Base-by-base conservation (phyloP, 2,329 filamentous ascomycete species). In the Beauveria medogensis region DNA sequence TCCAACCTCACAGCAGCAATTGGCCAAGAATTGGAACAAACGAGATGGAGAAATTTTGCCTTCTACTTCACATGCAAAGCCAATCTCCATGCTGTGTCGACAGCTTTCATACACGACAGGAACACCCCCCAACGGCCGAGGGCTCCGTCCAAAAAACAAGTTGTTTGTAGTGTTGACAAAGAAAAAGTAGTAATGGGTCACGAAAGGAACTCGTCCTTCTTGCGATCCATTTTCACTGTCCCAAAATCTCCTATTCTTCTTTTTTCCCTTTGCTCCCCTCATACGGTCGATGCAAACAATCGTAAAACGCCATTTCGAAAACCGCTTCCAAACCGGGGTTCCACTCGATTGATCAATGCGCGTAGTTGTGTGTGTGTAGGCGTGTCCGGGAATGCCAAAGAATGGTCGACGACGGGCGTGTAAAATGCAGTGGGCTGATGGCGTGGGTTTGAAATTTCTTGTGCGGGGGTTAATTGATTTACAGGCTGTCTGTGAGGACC, bases 401-500 rank as follows among this genome's bases (percentile, higher is more conserved):
- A 28, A 43, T 43, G 47, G 37, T 22, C 24, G 37, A 37, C 7
- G 44, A 30, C 7, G 22, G 55, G 56, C 47, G 56, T n/a, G 26
- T 52, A 44, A 56, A 30, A 53, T 59, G 56, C 48, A 59, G 16
- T 52, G 37, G 48, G 56, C 26, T 51, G 5, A 34, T 52, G 56
- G 56, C 26, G 47, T 52, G 12, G 37, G 18, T 53, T 30, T n/a
- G 3, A 8, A 48, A 26, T 20, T 44, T 34, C 24, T 20, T 24
- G 24, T 18, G 30, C 30, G 24, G 24, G 16, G 34, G 14, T 20
- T 26, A 2, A 16, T 37, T 48, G 26, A 55, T 92, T 90, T 96
- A 99, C 90, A 99, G 83, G 78, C 89, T 84, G 80, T 99, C 94
- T 70, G 85, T 92, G 74, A 99, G 89, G 76, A 96, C 88, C 89